Evolutionary conservation across 495 filamentous ascomycete species (phyloP), one percentile per base, ranked within the genome.

Genomic region (Jackrogersella minutella): DNA sequence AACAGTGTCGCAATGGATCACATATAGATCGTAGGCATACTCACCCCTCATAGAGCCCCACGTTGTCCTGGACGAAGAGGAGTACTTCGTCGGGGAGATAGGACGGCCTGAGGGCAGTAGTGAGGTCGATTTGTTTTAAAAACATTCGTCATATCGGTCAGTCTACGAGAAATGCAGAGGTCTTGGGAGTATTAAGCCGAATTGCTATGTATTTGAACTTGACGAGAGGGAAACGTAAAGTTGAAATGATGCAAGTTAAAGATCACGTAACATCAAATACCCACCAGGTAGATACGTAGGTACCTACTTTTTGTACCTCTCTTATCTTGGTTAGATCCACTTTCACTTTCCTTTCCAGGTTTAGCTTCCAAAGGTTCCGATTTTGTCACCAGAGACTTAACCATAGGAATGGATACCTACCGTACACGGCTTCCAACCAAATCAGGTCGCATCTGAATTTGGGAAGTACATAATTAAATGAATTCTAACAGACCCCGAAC

Each of bases 11-110:
- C 14, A 54, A 64, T 28, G 9, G 31, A 64, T 60, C n/a, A 39
- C 4, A 31, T 34, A 52, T 51, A 33, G 17, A 44, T 61, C 14
- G 16, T n/a, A 3, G 17, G 19, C 16, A 49, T 30, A 79, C 88
- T 79, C 81, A 97, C 93, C 96, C 95, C 83, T 97, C 91, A 79
- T 99, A 99, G 65, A 99, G 81, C 69, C 96, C 95, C 72, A 98
- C 95, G 76, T 90, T 91, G 84, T 97, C 92, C 79, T 97, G 93
- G 62, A 99, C 93, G 80, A 97, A 98, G 58, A 98, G 86, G 28
- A 97, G 81, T 60, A 84, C 81, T 77, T 98, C 95, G 80, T 97
- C 96, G 64, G 93, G 91, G 46, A 96, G 84, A 62, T 97, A 88
- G 52, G 88, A 88, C 40, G 95, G 95, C 81, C 96, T 90, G 73